These are phyloP conservation scores for Moesziomyces antarcticus DNA, from an alignment of 1,284 basidiomycete species.

Conservation along the genomic window DNA sequence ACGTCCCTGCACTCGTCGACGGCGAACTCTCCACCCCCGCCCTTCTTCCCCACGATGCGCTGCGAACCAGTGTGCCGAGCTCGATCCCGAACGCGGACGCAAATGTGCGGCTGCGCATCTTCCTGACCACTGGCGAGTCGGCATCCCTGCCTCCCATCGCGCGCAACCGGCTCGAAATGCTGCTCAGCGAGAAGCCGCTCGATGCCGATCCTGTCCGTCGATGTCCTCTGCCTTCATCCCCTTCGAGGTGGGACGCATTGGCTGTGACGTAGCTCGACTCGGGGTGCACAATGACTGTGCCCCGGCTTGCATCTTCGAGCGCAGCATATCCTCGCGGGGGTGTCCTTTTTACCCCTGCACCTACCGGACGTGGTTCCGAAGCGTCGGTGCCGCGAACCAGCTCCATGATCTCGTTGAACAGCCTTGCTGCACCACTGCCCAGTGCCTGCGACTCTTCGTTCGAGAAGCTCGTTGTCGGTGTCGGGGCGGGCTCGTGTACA, in stretches of 20 bases:
- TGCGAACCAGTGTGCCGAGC: conserved; percentile 12
- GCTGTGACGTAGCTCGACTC: conserved; percentile 13
- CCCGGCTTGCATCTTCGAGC: conserved; percentile 13
- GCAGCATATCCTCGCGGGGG: conserved; percentile 18
- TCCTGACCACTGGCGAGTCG: conserved; percentile 6
- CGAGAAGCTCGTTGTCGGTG: conserved; percentile 17
- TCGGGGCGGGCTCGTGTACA: neutral
- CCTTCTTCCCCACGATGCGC: conserved; percentile 2
- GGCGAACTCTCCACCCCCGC: conserved; percentile 21
- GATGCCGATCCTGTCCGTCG: conserved; percentile 16
- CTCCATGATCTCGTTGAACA: conserved; percentile 40
- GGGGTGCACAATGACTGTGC: conserved; percentile 16
- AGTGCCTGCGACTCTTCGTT: conserved; percentile 6
- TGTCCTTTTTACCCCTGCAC: conserved; percentile 6
- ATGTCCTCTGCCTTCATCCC: neutral
- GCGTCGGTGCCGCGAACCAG: conserved; percentile 16
- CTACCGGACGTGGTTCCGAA: neutral
- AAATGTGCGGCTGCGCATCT: conserved; percentile 35
- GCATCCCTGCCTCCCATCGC: conserved; percentile 5
- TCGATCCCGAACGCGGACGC: conserved; percentile 42
- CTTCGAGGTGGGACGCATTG: neutral
- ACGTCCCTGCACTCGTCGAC: conserved; percentile 18
- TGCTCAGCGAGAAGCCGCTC: conserved; percentile 15
- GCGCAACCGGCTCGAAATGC: conserved; percentile 22
- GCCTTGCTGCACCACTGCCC: conserved; percentile 14